Percentiles rank a stretch among this genome's conserved stretches.
Evolutionary conservation across 2,329 filamentous ascomycete genomes (phyloP).

Genomic region (Gremmenia infestans): DNA sequence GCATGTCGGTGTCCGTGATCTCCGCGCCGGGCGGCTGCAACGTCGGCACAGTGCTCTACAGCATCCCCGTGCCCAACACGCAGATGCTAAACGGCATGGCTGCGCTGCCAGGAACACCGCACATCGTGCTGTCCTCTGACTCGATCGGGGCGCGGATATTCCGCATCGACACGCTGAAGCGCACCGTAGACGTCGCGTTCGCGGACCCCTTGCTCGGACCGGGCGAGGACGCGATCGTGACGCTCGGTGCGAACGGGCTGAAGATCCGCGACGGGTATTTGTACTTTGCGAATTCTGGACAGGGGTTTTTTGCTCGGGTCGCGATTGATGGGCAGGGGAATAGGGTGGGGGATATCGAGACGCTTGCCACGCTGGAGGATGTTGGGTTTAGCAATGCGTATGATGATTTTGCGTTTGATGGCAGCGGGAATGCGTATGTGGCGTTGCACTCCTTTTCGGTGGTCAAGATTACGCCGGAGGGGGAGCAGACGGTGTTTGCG

Average conservation of each 20-base stretch:
- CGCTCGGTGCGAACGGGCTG: not conserved
- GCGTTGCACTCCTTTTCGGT: not conserved
- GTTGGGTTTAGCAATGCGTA: not conserved
- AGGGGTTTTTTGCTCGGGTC: not conserved
- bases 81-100: not conserved
- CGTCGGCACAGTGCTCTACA: not conserved
- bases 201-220: not conserved
- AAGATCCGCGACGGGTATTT: not conserved
- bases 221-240: not conserved
- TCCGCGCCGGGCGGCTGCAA: not conserved
- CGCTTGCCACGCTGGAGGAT: not conserved
- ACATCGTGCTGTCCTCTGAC: not conserved
- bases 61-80: not conserved
- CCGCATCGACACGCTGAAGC: not conserved
- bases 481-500: not conserved
- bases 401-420: constrained; percentile 2
- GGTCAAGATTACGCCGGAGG: not conserved
- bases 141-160: not conserved
- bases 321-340: not conserved
- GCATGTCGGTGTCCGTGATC: not conserved
- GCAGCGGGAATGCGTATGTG: constrained; percentile 1
- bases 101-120: not conserved
- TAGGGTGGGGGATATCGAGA: not conserved
- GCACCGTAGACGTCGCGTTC: not conserved
- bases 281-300: constrained; percentile 4